These are phyloP conservation scores for Pseudocercospora fijiensis DNA, from an alignment of 2,329 filamentous ascomycete species.

Conservation along the genomic window DNA sequence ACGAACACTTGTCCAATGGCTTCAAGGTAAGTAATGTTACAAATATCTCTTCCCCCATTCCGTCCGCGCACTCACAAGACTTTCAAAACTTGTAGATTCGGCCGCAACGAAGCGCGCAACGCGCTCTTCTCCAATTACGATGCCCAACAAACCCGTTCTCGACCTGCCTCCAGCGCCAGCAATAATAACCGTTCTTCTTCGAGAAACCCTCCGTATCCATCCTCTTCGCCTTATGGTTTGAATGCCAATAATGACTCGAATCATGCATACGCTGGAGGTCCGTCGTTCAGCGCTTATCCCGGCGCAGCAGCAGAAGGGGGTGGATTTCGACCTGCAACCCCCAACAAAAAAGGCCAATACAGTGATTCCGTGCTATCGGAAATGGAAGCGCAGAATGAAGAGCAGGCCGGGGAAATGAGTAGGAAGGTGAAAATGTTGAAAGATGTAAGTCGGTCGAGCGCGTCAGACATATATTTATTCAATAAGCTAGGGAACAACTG, in stretches of 20 bases:
- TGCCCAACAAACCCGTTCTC: slow-evolving; percentile 31
- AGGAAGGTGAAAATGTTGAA: slow-evolving; percentile 89
- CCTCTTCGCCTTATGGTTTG: slow-evolving; percentile 26
- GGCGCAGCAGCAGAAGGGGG: slow-evolving; percentile 24
- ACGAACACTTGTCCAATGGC: slow-evolving; percentile 4
- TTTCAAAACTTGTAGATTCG: slow-evolving; percentile 9
- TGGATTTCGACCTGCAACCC: slow-evolving; percentile 45
- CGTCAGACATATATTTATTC: too few relatives aligned
- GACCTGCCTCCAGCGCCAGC: slow-evolving; percentile 38
- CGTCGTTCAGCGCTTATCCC: slow-evolving; percentile 37
- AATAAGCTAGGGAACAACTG: too few relatives aligned
- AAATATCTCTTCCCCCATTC: not conserved
- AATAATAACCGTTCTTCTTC: slow-evolving; percentile 22
- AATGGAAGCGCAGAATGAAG: slow-evolving; percentile 92
- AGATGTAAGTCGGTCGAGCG: slow-evolving; percentile 69
- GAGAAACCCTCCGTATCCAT: slow-evolving; percentile 27
- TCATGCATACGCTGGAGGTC: slow-evolving; percentile 20
- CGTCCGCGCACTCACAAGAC: not conserved
- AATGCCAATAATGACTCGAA: slow-evolving; percentile 23
- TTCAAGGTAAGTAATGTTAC: not conserved
- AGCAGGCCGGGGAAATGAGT: slow-evolving; percentile 83
- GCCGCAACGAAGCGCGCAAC: slow-evolving; percentile 39
- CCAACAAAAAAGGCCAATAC: slow-evolving; percentile 74
- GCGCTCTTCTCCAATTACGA: slow-evolving; percentile 45
- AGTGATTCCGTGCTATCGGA: slow-evolving; percentile 88